Conservation (phyloP, 345 rosid species). For the Linum lewisii region DNA sequence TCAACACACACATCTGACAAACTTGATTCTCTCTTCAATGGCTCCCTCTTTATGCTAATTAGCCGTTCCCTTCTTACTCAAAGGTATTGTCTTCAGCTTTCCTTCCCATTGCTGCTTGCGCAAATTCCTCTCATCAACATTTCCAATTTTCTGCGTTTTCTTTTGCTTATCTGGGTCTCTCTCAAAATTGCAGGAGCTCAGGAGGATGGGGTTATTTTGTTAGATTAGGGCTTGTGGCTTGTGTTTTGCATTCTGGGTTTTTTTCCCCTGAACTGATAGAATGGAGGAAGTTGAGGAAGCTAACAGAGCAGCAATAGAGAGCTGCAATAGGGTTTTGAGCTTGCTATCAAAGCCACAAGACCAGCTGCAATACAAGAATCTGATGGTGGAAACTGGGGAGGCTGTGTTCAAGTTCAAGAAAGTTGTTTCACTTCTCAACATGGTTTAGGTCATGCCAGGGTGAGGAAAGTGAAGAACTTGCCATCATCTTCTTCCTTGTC, state of each 20-base stretch:
- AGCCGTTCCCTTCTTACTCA: constrained; percentile 17
- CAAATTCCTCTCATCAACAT: not conserved
- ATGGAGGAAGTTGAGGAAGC: constrained; percentile 92
- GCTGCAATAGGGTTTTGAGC: constrained; percentile 70
- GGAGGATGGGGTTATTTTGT: not conserved
- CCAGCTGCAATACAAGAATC: constrained; percentile 42
- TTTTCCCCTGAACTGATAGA: too few species aligned
- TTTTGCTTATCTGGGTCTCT: not conserved
- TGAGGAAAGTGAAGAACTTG: constrained; percentile 57
- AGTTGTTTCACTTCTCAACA: constrained; percentile 61
- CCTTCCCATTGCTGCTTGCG: too few species aligned
- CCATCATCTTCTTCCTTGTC: constrained; percentile 35
- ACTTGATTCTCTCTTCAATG: constrained; percentile 10
- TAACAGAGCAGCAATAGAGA: constrained; percentile 73
- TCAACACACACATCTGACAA: not conserved
- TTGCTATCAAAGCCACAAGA: constrained; percentile 50
- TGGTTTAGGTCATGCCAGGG: constrained; percentile 91
- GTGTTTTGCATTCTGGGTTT: too few species aligned
- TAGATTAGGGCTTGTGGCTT: not conserved
- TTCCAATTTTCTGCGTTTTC: not conserved
- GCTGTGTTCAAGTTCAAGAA: constrained; percentile 84
- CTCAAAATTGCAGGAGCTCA: not conserved
- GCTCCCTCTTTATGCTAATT: constrained; percentile 22
- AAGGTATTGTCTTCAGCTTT: too few species aligned
- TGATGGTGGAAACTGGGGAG: constrained; percentile 65